Percentiles rank a stretch among this genome's conserved stretches.
Conservation (phyloP, 371 early-diverging fungal species). For the Sporodiniella umbellata region DNA sequence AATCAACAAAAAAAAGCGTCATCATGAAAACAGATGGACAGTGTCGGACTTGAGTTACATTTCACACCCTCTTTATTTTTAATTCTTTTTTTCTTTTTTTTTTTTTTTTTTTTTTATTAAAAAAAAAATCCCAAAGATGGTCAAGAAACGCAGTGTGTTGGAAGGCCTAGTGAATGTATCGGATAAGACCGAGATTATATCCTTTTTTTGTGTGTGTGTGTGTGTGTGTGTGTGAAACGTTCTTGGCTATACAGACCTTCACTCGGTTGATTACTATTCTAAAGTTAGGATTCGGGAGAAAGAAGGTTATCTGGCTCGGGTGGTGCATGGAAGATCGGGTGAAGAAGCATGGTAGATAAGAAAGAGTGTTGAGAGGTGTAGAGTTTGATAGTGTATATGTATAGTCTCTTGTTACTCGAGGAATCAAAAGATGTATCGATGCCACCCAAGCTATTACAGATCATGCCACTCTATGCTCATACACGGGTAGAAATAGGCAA, state of each 20-base stretch:
- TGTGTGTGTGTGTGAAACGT: neutral
- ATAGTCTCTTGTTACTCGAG: constrained; percentile 26
- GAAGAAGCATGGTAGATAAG: constrained; percentile 24
- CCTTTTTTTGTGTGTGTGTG: constrained; percentile 32
- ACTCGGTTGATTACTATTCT: constrained; percentile 22
- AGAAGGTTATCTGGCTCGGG: constrained; percentile 13
- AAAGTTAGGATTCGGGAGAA: constrained; percentile 16
- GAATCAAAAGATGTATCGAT: constrained; percentile 20
- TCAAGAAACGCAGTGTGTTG: no score
- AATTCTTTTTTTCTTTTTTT: neutral
- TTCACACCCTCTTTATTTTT: neutral
- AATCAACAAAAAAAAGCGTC: no score
- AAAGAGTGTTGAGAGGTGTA: neutral
- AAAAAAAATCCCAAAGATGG: no score
- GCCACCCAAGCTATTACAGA: constrained; percentile 24
- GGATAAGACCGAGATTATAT: constrained; percentile 34
- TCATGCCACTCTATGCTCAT: constrained; percentile 24
- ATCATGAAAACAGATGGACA: no score
- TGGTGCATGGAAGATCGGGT: constrained; percentile 3
- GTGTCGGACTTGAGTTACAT: no score
- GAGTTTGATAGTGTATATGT: neutral
- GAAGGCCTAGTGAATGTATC: constrained; percentile 14
- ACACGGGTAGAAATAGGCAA: constrained; percentile 24
- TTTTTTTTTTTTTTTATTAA: constrained; percentile 1
- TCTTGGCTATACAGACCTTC: constrained; percentile 8